Evolutionary conservation across 164 flowering plant species (phyloP).

Genomic region (Warburgia ugandensis): DNA sequence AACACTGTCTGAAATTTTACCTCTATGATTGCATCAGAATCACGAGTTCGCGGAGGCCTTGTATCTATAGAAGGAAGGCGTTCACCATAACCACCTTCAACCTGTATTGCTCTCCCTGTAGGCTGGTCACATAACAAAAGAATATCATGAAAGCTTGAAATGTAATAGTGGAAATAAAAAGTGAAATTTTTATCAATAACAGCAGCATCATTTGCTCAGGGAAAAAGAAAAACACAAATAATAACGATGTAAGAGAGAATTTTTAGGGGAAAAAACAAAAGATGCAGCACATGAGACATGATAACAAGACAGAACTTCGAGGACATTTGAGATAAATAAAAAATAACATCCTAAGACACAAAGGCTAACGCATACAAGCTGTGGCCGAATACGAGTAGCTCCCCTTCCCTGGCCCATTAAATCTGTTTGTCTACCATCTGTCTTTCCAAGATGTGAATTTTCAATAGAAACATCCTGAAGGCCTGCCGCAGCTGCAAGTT

Average conservation of each 20-base stretch:
- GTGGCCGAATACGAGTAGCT: constrained; percentile 50
- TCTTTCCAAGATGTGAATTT: constrained; percentile 38
- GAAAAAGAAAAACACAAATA: too few species aligned
- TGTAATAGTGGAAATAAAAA: constrained; percentile 1
- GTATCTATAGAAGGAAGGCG: constrained; percentile 56
- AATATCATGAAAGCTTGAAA: constrained; percentile 11
- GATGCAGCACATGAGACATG: background rate
- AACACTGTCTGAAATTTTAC: constrained; percentile 18
- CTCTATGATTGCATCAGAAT: constrained; percentile 91
- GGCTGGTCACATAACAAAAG: constrained; percentile 45
- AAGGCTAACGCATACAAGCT: constrained; percentile 44
- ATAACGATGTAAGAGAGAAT: too few species aligned
- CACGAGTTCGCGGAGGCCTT: constrained; percentile 43
- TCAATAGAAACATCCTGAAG: constrained; percentile 54
- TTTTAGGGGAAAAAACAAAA: background rate
- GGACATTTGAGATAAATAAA: background rate
- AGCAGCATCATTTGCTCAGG: background rate
- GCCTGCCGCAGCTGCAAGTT: constrained; percentile 91
- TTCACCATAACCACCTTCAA: constrained; percentile 46
- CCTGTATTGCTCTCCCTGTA: constrained; percentile 78
- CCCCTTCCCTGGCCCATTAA: constrained; percentile 37
- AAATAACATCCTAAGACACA: background rate
- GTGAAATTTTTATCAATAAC: background rate
- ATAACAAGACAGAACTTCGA: background rate
- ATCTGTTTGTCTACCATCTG: constrained; percentile 49